Evolutionary conservation across 768 basidiomycete species (phyloP).

Genomic region (Phaeotremella fagi): DNA sequence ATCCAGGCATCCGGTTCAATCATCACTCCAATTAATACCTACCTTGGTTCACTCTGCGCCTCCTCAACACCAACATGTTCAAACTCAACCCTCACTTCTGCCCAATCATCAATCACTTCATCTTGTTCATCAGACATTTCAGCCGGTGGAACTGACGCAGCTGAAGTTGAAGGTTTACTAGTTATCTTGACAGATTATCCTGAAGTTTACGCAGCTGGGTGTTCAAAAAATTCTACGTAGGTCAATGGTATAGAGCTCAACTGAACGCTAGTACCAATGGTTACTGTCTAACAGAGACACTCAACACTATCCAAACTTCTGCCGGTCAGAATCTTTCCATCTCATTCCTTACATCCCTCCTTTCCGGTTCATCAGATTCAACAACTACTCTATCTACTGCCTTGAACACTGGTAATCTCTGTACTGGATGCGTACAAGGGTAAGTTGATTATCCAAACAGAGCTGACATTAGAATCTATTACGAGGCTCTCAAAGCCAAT

Average conservation of each 20-base stretch:
- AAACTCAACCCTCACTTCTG: slow-evolving; percentile 32
- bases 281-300: slow-evolving; percentile 44
- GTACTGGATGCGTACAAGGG: slow-evolving; percentile 46
- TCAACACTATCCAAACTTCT: slow-evolving; percentile 38
- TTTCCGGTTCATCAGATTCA: slow-evolving; percentile 20
- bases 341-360: slow-evolving; percentile 31
- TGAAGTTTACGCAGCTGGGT: slow-evolving; percentile 38
- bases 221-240: slow-evolving; percentile 42
- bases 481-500: slow-evolving; percentile 31
- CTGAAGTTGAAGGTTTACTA: slow-evolving; percentile 27
- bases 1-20: slow-evolving; percentile 29
- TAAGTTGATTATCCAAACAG: slow-evolving; percentile 11
- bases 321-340: slow-evolving; percentile 31
- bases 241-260: slow-evolving; percentile 5
- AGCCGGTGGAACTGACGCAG: slow-evolving; percentile 25
- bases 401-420: slow-evolving; percentile 32
- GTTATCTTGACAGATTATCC: slow-evolving; percentile 31
- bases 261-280: slow-evolving; percentile 29
- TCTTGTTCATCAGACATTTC: slow-evolving; percentile 35
- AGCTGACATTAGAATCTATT: slow-evolving; percentile 33
- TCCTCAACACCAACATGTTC: slow-evolving; percentile 31
- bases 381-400: slow-evolving; percentile 14
- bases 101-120: slow-evolving; percentile 23
- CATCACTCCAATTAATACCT: slow-evolving; percentile 35
- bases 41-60: slow-evolving; percentile 38